Conservation (phyloP, 257 asterid genomes). For the Solanum sejunctum region DNA sequence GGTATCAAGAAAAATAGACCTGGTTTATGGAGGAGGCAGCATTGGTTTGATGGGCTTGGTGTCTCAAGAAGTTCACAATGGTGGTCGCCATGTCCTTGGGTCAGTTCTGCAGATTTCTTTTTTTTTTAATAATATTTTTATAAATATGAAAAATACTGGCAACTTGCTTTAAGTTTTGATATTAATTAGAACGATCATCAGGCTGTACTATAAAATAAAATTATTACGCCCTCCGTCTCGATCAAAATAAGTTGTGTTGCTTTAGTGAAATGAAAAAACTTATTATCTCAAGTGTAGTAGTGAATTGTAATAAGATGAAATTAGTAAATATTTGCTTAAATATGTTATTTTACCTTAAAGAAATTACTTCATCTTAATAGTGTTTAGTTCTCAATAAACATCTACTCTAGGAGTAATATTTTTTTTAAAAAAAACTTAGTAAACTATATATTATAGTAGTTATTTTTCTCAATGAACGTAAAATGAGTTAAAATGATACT, state of each 20-base stretch:
- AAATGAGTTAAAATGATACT: background rate
- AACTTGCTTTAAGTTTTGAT: background rate
- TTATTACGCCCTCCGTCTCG: too few species aligned
- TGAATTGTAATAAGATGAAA: too few species aligned
- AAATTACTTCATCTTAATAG: too few species aligned
- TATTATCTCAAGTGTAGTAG: background rate
- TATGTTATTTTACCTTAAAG: too few species aligned
- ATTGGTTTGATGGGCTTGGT: slow-evolving; percentile 25
- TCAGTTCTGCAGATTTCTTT: background rate
- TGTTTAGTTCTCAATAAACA: too few species aligned
- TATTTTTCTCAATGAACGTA: too few species aligned
- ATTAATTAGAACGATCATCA: background rate
- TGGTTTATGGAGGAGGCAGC: slow-evolving; percentile 28
- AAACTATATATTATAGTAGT: background rate
- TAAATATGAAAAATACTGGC: background rate
- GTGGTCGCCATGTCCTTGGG: slow-evolving; percentile 31
- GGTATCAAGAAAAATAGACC: slow-evolving; percentile 15
- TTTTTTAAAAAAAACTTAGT: too few species aligned
- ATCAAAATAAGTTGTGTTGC: too few species aligned
- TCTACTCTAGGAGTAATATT: too few species aligned
- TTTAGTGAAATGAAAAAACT: too few species aligned
- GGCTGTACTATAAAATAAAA: background rate
- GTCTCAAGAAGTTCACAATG: slow-evolving; percentile 17
- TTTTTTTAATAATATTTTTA: background rate
- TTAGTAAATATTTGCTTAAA: too few species aligned